Conservation (phyloP, 1,139 yeast genomes). For the Maudiozyma humilis region DNA sequence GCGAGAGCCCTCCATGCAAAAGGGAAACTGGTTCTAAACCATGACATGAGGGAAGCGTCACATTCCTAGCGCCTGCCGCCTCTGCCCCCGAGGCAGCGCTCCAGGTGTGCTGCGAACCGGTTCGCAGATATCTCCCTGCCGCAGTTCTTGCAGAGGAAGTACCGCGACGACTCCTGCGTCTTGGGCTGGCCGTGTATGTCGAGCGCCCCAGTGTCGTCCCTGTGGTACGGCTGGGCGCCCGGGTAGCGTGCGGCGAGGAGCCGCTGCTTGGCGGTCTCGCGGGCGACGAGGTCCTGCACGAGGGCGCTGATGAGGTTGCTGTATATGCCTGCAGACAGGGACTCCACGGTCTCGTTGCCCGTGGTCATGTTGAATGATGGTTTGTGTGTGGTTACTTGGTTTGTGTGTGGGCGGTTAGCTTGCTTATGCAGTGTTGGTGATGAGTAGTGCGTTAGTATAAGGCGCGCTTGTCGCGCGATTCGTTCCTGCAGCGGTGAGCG, state of each 20-base stretch:
- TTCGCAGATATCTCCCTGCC: conserved; percentile 82
- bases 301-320: conserved; percentile 24
- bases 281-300: conserved; percentile 30
- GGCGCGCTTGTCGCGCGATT: too few relatives aligned
- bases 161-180: conserved; percentile 34
- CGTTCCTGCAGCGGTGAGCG: too few relatives aligned
- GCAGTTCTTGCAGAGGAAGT: conserved; percentile 76
- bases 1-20: too few relatives aligned
- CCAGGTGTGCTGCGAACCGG: conserved; percentile 86
- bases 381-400: too few relatives aligned
- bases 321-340: conserved; percentile 21
- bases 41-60: too few relatives aligned
- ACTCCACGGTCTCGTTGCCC: conserved; percentile 17
- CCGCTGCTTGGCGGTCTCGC: conserved; percentile 22
- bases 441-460: too few relatives aligned
- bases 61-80: conserved; percentile 31
- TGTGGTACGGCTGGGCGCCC: conserved; percentile 19
- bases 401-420: too few relatives aligned
- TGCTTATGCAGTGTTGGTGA: too few relatives aligned
- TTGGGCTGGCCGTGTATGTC: conserved; percentile 28
- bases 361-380: conserved; percentile 12
- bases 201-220: conserved; percentile 21
- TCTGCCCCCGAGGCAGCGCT: conserved; percentile 66
- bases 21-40: too few relatives aligned
- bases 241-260: conserved; percentile 22